Percentiles rank a stretch among this genome's conserved stretches.
These are phyloP conservation scores for Achaetomium macrosporum DNA, from an alignment of 2,329 filamentous ascomycete species.

Conservation along the genomic window DNA sequence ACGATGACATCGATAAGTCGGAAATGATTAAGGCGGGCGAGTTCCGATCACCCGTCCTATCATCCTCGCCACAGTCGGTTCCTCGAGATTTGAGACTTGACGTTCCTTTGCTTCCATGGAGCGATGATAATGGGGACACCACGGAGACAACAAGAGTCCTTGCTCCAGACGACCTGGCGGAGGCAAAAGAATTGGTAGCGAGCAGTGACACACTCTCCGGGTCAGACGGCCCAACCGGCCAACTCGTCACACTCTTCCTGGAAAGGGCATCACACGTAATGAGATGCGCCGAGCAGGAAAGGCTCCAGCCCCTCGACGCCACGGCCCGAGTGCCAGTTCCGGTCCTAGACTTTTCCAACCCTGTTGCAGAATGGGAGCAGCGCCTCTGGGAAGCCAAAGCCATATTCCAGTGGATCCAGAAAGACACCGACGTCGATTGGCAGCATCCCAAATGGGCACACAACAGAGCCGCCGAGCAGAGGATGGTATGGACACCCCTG, in stretches of 20 bases:
- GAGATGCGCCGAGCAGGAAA: slow-evolving; percentile 26
- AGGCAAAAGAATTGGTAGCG: slow-evolving; percentile 12
- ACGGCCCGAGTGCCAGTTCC: slow-evolving; percentile 26
- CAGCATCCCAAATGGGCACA: slow-evolving; percentile 23
- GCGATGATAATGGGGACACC: background rate
- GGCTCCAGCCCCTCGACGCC: slow-evolving; percentile 26
- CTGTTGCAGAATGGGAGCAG: slow-evolving; percentile 24
- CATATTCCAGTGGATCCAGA: slow-evolving; percentile 24
- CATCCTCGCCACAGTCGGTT: slow-evolving; percentile 1
- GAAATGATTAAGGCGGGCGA: slow-evolving; percentile 18
- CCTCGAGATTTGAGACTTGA: slow-evolving; percentile 23
- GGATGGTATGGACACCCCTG: slow-evolving; percentile 27
- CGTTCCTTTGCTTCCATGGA: slow-evolving; percentile 20
- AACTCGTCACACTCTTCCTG: slow-evolving; percentile 17
- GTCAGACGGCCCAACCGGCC: slow-evolving; percentile 16
- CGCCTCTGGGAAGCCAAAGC: slow-evolving; percentile 10
- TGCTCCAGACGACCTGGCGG: slow-evolving; percentile 14
- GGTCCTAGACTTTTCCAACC: slow-evolving; percentile 26
- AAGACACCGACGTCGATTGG: slow-evolving; percentile 17
- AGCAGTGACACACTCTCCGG: slow-evolving; percentile 14
- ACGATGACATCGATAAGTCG: slow-evolving; percentile 22
- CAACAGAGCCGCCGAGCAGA: slow-evolving; percentile 20
- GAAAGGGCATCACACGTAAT: slow-evolving; percentile 16
- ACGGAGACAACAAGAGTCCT: slow-evolving; percentile 2
- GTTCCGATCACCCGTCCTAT: background rate